Evolutionary conservation across 768 basidiomycete genomes (phyloP).

Genomic region (Boletus pseudo-olivaceus): DNA sequence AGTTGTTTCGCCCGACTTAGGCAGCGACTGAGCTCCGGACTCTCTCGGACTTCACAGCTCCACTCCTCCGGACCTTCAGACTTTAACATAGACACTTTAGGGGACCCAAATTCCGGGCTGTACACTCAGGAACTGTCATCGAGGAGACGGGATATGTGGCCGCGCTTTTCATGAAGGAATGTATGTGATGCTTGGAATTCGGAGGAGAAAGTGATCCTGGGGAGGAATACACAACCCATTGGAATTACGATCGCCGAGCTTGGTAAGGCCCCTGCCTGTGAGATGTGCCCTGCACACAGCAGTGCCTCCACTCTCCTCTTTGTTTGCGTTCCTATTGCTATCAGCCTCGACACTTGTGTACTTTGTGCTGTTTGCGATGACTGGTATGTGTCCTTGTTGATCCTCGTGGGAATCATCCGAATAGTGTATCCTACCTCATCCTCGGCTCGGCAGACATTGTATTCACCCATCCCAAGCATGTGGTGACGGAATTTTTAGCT

Average conservation of each 20-base stretch:
- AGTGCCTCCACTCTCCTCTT: slow-evolving; percentile 1
- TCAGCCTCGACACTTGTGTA: slow-evolving; percentile 19
- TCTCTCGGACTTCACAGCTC: too few species aligned
- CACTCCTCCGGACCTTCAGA: too few species aligned
- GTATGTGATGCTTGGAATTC: not conserved
- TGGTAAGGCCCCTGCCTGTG: not conserved
- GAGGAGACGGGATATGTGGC: not conserved
- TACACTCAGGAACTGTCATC: slow-evolving; percentile 46
- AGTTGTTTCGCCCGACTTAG: too few species aligned
- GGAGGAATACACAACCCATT: not conserved
- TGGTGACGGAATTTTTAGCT: slow-evolving; percentile 29
- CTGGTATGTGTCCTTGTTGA: slow-evolving; percentile 26
- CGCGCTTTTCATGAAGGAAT: not conserved
- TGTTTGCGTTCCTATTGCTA: slow-evolving; percentile 19
- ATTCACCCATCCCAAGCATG: slow-evolving; percentile 21
- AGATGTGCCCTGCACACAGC: slow-evolving; percentile 29
- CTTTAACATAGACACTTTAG: slow-evolving; percentile 7
- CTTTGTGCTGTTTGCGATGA: slow-evolving; percentile 19
- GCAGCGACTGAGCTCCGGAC: too few species aligned
- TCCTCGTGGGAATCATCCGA: slow-evolving; percentile 28
- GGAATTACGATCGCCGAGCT: not conserved
- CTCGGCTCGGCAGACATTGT: slow-evolving; percentile 23
- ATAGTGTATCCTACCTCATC: slow-evolving; percentile 21
- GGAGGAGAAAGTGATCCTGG: not conserved
- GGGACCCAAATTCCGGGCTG: slow-evolving; percentile 69